These are phyloP conservation scores for Monilinia vaccinii-corymbosi DNA, from an alignment of 2,329 filamentous ascomycete genomes.

Conservation along the genomic window DNA sequence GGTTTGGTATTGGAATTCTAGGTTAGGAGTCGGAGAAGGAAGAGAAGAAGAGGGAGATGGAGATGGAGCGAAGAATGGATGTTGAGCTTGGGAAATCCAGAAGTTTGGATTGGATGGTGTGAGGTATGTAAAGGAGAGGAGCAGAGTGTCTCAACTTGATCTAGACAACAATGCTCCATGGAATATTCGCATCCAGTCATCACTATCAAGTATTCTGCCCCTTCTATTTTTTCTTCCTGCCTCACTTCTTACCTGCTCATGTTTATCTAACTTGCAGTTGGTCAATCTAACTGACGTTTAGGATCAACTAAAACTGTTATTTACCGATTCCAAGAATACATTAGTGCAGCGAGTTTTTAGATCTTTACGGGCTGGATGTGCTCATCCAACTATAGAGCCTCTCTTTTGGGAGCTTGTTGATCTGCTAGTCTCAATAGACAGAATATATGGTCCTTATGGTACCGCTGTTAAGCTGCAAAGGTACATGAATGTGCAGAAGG, in stretches of 20 bases:
- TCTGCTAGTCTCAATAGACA: too few relatives aligned
- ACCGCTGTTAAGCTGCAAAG: neutral
- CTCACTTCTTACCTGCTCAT: too few relatives aligned
- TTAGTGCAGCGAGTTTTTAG: neutral
- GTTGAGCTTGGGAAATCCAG: neutral
- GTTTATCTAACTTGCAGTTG: too few relatives aligned
- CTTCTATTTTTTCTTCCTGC: too few relatives aligned
- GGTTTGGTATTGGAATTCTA: too few relatives aligned
- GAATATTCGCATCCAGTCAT: too few relatives aligned
- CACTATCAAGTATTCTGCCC: too few relatives aligned
- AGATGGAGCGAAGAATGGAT: neutral
- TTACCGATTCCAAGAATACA: neutral
- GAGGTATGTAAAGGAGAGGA: neutral
- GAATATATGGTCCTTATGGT: too few relatives aligned
- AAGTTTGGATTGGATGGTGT: neutral
- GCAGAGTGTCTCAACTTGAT: neutral
- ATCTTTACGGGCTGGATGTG: neutral
- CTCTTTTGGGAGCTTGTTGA: neutral
- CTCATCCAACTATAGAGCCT: too few relatives aligned
- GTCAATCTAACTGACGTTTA: neutral
- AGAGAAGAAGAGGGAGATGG: too few relatives aligned
- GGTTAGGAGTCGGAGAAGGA: too few relatives aligned
- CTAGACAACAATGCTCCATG: too few relatives aligned
- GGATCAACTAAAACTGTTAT: neutral
- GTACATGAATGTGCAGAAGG: accelerated